Evolutionary conservation across 495 filamentous ascomycete species (phyloP), one percentile per base, ranked within the genome.

Genomic region (Aspergillus kassunensis): DNA sequence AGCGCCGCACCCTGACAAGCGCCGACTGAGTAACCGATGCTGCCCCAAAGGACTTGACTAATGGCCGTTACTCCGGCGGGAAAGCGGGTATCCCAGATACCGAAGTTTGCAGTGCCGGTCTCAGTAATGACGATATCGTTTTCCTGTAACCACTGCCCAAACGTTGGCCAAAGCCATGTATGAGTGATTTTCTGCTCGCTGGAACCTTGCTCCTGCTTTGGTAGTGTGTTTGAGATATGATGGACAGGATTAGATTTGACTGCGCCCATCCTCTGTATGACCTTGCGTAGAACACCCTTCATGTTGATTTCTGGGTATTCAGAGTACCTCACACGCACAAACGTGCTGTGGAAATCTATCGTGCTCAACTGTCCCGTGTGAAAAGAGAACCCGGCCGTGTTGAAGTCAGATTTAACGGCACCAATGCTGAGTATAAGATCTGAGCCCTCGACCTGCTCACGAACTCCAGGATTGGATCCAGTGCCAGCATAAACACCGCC

Each of bases 101-200:
- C 91, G 68, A 95, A 95, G 70, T 89, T 91, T 24, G 89, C 77
- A 4, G 91, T 96, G 41, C 91, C 91, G 13, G 91, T 95, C 65
- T 95, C 91, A 0, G 89, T 92, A 39, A 95, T 81, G 34, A 96
- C 75, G 44, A 95, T 80, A 58, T 97, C 91, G 16, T 82, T 75
- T 41, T 84, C 75, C 53, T 82, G 75, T 19, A 96, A 67, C 80
- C 87, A 96, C 54, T 87, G 79, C 9, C 89, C 87, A 44, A 95
- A 68, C 41, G 75, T 79, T 0, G 88, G 88, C 91, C 91, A 97
- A 51, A 97, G 78, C 83, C 86, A 96, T 10, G 81, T 81, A 62
- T 96, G 91, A 2, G 79, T 91, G 57, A 97, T 93, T 7, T 66
- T 75, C 23, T 76, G 73, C 21, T 75, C 67, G 12, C 65, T 69